Percentiles rank a stretch among this genome's conserved stretches.
Conservation (phyloP, 2,329 filamentous ascomycete species). For the Pseudogymnoascus sp. region DNA sequence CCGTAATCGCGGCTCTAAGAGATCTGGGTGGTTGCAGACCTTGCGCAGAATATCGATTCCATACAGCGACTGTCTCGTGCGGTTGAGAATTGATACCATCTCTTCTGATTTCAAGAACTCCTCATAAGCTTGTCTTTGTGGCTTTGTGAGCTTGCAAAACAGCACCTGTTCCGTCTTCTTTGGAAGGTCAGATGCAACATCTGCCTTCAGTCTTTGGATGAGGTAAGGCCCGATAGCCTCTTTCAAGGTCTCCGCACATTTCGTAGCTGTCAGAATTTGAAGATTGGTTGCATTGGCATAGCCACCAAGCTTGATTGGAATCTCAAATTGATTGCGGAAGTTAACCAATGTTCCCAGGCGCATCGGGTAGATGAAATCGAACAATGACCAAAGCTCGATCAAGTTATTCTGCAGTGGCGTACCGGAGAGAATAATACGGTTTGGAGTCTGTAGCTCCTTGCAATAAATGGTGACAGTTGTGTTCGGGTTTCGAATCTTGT, state of each 20-base stretch:
- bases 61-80: constrained; percentile 70
- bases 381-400: constrained; percentile 90
- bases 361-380: constrained; percentile 98
- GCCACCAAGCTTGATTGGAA: constrained; percentile 85
- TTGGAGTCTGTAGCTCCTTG: constrained; percentile 84
- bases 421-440: constrained; percentile 87
- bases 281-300: constrained; percentile 93
- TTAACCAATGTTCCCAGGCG: constrained; percentile 83
- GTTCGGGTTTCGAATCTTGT: constrained; percentile 96
- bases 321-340: constrained; percentile 86
- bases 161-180: constrained; percentile 95
- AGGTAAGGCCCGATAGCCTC: constrained; percentile 91
- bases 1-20: constrained; percentile 55
- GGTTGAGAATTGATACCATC: constrained; percentile 71
- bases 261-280: constrained; percentile 88
- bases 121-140: constrained; percentile 74
- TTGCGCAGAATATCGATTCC: constrained; percentile 90
- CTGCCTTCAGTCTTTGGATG: constrained; percentile 83
- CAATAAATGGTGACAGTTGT: constrained; percentile 90
- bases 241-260: constrained; percentile 88
- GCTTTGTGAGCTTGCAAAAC: constrained; percentile 82
- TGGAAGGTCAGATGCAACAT: constrained; percentile 87
- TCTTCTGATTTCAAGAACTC: constrained; percentile 75
- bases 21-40: constrained; percentile 94
- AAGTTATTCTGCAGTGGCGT: constrained; percentile 98